Conservation (phyloP, 2,329 filamentous ascomycete genomes). For the Zelopaecilomyces penicillatus region DNA sequence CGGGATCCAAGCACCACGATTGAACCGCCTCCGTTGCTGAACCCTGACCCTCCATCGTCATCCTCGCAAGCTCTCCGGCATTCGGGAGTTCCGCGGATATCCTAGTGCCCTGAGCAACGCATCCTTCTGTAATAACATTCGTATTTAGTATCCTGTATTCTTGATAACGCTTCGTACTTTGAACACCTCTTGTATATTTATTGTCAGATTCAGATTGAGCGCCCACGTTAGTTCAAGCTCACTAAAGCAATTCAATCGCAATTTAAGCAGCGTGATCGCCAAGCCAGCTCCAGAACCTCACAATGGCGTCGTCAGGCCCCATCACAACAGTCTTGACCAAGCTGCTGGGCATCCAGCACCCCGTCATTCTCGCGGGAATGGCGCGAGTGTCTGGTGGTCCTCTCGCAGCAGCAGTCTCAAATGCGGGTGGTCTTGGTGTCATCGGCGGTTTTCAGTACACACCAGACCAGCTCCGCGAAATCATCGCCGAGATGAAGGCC, state of each 20-base stretch:
- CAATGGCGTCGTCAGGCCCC: conserved; percentile 38
- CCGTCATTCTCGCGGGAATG: conserved; percentile 91
- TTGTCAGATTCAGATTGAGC: background rate
- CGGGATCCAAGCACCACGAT: conserved; percentile 1
- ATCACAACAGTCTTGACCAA: conserved; percentile 71
- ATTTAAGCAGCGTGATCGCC: background rate
- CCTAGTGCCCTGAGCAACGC: no score
- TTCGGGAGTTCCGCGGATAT: no score
- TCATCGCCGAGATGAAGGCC: conserved; percentile 79
- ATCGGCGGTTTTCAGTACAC: conserved; percentile 66
- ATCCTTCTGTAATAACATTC: no score
- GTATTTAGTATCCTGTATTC: no score
- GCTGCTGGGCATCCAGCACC: conserved; percentile 77
- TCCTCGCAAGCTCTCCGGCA: no score
- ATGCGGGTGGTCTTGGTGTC: conserved; percentile 76
- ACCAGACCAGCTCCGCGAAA: conserved; percentile 64
- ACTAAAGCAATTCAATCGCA: background rate
- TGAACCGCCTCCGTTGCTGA: background rate
- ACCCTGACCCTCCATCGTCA: background rate
- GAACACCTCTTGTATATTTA: no score
- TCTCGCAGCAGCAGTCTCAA: conserved; percentile 79
- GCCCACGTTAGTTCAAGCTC: background rate
- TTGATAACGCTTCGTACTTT: no score
- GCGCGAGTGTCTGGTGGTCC: conserved; percentile 70
- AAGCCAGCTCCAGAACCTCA: background rate